Percentiles rank a stretch among this genome's conserved stretches.
Evolutionary conservation across 257 asterid species (phyloP).

Genomic region (Primulina tabacum): DNA sequence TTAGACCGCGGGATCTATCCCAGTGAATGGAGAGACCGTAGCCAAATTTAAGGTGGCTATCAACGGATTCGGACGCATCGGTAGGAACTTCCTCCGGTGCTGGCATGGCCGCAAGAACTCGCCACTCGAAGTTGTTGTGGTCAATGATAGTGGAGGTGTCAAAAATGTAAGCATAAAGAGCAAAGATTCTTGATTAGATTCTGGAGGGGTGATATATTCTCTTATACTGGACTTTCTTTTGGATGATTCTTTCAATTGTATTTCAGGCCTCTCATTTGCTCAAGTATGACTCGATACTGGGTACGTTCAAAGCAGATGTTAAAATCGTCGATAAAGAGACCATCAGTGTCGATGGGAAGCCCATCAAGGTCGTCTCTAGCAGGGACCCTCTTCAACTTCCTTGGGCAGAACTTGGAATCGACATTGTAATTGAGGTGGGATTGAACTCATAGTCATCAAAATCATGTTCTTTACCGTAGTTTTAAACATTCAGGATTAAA

Average conservation of each 20-base stretch:
- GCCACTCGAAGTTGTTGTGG: slow-evolving; percentile 80
- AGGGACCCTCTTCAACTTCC: slow-evolving; percentile 93
- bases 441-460: neutral
- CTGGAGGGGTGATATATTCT: neutral
- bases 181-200: neutral
- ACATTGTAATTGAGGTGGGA: slow-evolving; percentile 82
- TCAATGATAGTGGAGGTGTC: slow-evolving; percentile 94
- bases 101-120: slow-evolving; percentile 95
- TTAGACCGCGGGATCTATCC: slow-evolving; percentile 61
- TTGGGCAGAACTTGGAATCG: slow-evolving; percentile 91
- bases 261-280: slow-evolving; percentile 82
- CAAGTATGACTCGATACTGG: slow-evolving; percentile 90
- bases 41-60: slow-evolving; percentile 91
- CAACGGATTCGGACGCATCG: slow-evolving; percentile 89
- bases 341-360: slow-evolving; percentile 85
- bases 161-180: slow-evolving; percentile 55
- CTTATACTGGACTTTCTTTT: neutral
- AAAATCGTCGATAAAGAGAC: slow-evolving; percentile 76
- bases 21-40: slow-evolving; percentile 64
- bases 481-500: neutral
- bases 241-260: neutral
- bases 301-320: slow-evolving; percentile 86
- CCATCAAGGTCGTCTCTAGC: slow-evolving; percentile 70
- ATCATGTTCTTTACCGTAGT: neutral
- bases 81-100: slow-evolving; percentile 93